Base-by-base conservation (phyloP, 129 eudicot species). In the Helichrysum umbraculigerum region DNA sequence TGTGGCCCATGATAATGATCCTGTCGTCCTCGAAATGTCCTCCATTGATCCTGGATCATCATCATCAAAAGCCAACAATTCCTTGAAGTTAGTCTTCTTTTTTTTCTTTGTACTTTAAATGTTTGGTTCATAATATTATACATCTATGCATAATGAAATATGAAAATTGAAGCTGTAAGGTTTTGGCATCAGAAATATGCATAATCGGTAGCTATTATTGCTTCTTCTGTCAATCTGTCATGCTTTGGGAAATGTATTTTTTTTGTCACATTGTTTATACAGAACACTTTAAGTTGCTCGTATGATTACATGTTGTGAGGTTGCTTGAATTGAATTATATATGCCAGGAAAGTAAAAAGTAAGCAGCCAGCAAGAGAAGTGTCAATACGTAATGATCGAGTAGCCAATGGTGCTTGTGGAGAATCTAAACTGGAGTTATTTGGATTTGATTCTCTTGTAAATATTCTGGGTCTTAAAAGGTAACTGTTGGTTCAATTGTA, bases 401-500 rank as follows among this genome's bases (percentile, higher is more conserved):
- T 79, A 74, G 72, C 71, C 37, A 88, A 82, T 85, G 87, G 90
- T 68, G 62, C 78, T 65, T 86, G 80, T 25, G 76, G 76, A 74
- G 92, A 91, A 68, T 91, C 97, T 71, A 91, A 89, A 77, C 28
- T 91, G 79, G 97, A 91, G 56, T 82, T 91, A 77, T 91, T 89
- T 85, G 97, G 96, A 60, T 89, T 91, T 80, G 96, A 91, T 79
- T 87, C 92, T 72, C 97, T 91, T 78, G 97, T 89, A 56, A 91
- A 87, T 76, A 87, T 87, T 52, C 84, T 91, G 63, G 96, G 96
- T 50, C 96, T 91, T 17, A 89, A 83, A 83, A 91, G 96, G 97
- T 91, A 81, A 7, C 34, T 62, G 11, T 29, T 39, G 28, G 21
- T 22, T 73, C 21, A 35, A 28, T 62, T 19, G 15, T 39, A 59